A percentile compares a stretch with the other conserved stretches of the same genome.
phyloP scores from a whole-genome alignment of 1,139 yeast genomes.

The Pneumocystis wakefieldiae region DNA sequence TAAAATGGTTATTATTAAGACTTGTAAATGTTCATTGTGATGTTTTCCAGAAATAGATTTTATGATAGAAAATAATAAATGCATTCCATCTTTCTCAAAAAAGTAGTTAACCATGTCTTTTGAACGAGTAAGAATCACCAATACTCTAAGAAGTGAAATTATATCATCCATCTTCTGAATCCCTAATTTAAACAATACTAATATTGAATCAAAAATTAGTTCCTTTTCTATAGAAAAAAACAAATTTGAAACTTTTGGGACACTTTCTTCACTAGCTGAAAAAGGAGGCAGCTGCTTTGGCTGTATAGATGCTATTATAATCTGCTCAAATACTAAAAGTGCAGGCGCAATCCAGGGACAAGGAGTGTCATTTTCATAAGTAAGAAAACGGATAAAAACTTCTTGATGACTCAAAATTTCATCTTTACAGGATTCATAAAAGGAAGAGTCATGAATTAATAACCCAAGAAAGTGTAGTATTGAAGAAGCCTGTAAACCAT shows the following conservation, averaged over 20 bases:
- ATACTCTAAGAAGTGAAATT: slow-evolving; percentile 35
- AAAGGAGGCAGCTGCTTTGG: slow-evolving; percentile 6
- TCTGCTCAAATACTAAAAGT: slow-evolving; percentile 21
- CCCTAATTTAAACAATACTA: neutral
- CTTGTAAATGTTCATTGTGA: slow-evolving; percentile 22
- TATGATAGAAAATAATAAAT: slow-evolving; percentile 22
- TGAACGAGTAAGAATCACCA: slow-evolving; percentile 39
- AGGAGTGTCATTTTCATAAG: slow-evolving; percentile 14
- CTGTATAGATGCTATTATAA: slow-evolving; percentile 18
- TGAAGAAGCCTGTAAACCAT: slow-evolving; percentile 25
- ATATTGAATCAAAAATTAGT: neutral
- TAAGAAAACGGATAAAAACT: slow-evolving; percentile 17
- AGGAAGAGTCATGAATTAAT: slow-evolving; percentile 28
- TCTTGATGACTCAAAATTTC: slow-evolving; percentile 30
- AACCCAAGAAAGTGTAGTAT: slow-evolving; percentile 36
- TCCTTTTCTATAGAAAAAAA: slow-evolving; percentile 3
- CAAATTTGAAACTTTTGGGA: slow-evolving; percentile 1
- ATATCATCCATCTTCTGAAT: slow-evolving; percentile 2
- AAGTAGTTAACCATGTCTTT: slow-evolving; percentile 30
- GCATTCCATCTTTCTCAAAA: slow-evolving; percentile 31
- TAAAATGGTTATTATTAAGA: slow-evolving; percentile 30
- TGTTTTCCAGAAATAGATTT: slow-evolving; percentile 19
- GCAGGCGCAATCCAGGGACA: slow-evolving; percentile 23
- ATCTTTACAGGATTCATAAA: slow-evolving; percentile 28
- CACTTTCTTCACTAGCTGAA: neutral